Conservation (phyloP, 306 rosid species). For the Betula pendula region DNA sequence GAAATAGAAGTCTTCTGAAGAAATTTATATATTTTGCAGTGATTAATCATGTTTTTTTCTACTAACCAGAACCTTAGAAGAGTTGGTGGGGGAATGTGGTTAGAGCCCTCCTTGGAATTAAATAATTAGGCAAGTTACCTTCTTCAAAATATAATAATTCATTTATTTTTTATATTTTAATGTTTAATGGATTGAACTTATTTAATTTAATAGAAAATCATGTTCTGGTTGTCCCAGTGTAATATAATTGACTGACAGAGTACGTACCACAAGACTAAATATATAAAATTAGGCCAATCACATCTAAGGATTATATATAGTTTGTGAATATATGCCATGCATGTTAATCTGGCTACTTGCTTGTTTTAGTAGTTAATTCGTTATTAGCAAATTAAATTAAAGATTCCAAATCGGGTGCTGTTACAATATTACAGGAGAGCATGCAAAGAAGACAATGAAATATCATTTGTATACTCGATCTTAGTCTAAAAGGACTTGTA, state of each 20-base stretch:
- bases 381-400: slow-evolving; percentile 6
- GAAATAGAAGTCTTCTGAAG: background rate
- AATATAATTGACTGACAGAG: background rate
- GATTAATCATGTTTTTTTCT: background rate
- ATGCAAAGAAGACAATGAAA: slow-evolving; percentile 8
- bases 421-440: slow-evolving; percentile 25
- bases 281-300: slow-evolving; percentile 20
- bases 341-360: slow-evolving; percentile 5
- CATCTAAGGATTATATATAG: slow-evolving; percentile 1
- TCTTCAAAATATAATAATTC: background rate
- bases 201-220: slow-evolving; percentile 25
- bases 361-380: slow-evolving; percentile 8
- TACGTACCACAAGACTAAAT: background rate
- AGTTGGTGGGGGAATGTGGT: background rate
- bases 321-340: slow-evolving; percentile 22
- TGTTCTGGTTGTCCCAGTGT: background rate
- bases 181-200: no score
- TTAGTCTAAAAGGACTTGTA: background rate
- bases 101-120: background rate
- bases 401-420: slow-evolving; percentile 35
- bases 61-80: background rate
- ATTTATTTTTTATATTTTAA: no score
- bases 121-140: background rate
- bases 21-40: background rate
- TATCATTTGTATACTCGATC: background rate